These are phyloP conservation scores for Talaromyces verruculosus DNA, from an alignment of 2,329 filamentous ascomycete species.

Conservation along the genomic window DNA sequence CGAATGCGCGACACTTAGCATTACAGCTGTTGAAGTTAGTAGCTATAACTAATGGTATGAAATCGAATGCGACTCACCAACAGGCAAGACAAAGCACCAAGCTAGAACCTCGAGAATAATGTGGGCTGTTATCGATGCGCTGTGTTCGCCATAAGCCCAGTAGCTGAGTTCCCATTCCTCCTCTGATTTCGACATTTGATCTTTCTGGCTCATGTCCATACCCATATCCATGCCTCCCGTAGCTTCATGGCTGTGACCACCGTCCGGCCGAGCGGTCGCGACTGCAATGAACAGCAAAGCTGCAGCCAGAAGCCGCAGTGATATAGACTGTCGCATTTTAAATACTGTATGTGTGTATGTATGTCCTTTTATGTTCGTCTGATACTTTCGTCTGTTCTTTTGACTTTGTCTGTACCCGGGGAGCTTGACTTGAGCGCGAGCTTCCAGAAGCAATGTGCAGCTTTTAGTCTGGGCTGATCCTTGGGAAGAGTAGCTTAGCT, in stretches of 20 bases:
- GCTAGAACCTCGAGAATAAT: conserved; percentile 67
- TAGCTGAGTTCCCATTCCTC: conserved; percentile 41
- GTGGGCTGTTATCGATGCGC: conserved; percentile 62
- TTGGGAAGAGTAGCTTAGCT: not conserved
- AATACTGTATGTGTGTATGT: not conserved
- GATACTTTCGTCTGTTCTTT: not conserved
- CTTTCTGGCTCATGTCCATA: conserved; percentile 27
- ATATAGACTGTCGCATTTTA: not conserved
- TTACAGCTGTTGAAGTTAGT: conserved; percentile 60
- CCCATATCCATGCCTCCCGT: conserved; percentile 35
- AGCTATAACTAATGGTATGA: not conserved
- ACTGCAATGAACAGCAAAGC: conserved; percentile 31
- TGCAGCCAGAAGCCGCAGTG: conserved; percentile 28
- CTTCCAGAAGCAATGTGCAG: not conserved
- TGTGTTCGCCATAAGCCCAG: conserved; percentile 43
- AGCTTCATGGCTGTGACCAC: conserved; percentile 30
- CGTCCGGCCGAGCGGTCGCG: conserved; percentile 26
- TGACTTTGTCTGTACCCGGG: not conserved
- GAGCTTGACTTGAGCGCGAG: not conserved
- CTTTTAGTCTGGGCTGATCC: not conserved
- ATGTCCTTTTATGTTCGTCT: not conserved
- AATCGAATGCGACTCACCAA: conserved; percentile 56
- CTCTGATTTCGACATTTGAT: conserved; percentile 23
- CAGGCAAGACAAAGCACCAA: conserved; percentile 72
- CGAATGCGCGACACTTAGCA: conserved; percentile 81